Evolutionary conservation across 495 filamentous ascomycete species (phyloP), one percentile per base, ranked within the genome.

Genomic region (Annulohypoxylon moriforme): DNA sequence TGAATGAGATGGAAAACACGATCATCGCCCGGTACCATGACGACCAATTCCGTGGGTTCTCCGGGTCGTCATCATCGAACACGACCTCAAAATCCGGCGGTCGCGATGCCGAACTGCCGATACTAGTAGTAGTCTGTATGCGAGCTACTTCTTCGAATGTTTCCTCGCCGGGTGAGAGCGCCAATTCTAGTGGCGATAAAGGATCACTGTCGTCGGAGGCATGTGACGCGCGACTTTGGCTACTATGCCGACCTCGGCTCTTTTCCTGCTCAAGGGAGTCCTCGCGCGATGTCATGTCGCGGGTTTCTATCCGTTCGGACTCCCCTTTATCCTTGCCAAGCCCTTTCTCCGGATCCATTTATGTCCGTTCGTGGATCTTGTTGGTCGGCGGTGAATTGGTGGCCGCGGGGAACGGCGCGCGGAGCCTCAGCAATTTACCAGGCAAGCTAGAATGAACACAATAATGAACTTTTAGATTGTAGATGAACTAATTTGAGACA

Each of bases 1-100:
- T 86, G 80, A 87, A 94, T 22, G 90, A 91, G 33, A 96, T 88
- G 60, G 86, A 80, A 18, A 82, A 76, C 18, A 95, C 83, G 4
- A 87, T 84, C 80, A 89, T 84, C 36, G 83, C 82, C 58, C 90
- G 91, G 78, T 93, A 93, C 79, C 77, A 84, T 18, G 91, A 58
- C 0, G 88, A 78, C 94, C 93, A 97, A 76, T 94, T 93, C 68
- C 85, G 83, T 16, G 94, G 93, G 75, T 96, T 92, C 14, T 85
- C 84, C 2, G 83, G 84, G 69, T 96, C 77, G 11, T 88, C 84
- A 0, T 83, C 83, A 18, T 88, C 86, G 79, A 92, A 94, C 68
- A 88, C 87, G 25, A 97, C 88, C 74, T 97, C 94, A 75, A 88
- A 95, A 25, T 87, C 85, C 1, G 91, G 88, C 68, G 89, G 84